Evolutionary conservation across 441 rosid genomes (phyloP).

Genomic region (Pelargonium australe): DNA sequence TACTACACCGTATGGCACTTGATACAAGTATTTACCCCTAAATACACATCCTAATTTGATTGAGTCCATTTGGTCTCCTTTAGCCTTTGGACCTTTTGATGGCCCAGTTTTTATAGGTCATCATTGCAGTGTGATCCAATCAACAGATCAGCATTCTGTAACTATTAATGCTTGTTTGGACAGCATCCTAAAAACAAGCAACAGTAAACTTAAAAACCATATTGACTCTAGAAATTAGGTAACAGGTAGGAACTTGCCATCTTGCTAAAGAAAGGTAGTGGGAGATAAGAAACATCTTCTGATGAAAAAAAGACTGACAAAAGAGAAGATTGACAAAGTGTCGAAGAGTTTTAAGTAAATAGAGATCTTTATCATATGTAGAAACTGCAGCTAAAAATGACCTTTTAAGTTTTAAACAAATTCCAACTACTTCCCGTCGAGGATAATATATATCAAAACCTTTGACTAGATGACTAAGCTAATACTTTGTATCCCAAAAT

Average conservation of each 20-base stretch:
- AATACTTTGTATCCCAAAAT: too few relatives aligned
- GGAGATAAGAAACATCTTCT: not conserved
- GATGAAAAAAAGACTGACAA: too few relatives aligned
- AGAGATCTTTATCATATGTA: too few relatives aligned
- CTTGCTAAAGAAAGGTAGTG: not conserved
- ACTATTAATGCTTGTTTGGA: not conserved
- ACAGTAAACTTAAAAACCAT: not conserved
- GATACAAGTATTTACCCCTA: not conserved
- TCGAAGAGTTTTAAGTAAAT: too few relatives aligned
- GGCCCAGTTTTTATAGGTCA: not conserved
- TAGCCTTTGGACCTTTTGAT: not conserved
- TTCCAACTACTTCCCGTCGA: not conserved
- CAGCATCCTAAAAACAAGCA: not conserved
- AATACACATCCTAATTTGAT: too few relatives aligned
- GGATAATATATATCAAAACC: not conserved
- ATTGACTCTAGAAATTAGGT: not conserved
- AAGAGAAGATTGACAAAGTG: too few relatives aligned
- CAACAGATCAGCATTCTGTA: not conserved
- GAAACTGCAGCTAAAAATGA: too few relatives aligned
- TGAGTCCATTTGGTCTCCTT: not conserved
- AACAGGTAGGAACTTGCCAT: not conserved
- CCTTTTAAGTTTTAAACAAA: too few relatives aligned
- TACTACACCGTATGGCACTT: not conserved
- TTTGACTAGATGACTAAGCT: not conserved
- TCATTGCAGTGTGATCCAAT: not conserved